A percentile compares a stretch with the other conserved stretches of the same genome.
These are phyloP conservation scores for Babesia sp. DNA, from an alignment of 169 alveolate genomes.

Conservation along the genomic window DNA sequence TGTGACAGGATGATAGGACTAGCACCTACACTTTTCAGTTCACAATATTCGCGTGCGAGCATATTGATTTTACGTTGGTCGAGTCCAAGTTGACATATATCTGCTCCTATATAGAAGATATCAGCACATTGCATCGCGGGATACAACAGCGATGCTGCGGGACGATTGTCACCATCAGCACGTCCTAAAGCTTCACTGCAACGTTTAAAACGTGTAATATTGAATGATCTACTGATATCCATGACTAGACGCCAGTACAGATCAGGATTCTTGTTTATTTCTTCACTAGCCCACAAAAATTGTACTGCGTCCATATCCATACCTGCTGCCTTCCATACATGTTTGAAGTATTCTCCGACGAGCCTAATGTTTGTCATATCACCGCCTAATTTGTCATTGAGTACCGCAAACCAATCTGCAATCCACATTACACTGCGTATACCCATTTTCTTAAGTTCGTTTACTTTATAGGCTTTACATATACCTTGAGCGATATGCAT, in stretches of 20 bases:
- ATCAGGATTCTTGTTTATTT: conserved; percentile 91
- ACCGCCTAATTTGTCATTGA: conserved; percentile 98
- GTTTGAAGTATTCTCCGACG: conserved; percentile 97
- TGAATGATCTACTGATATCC: conserved; percentile 92
- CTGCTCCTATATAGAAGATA: conserved; percentile 96
- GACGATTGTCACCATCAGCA: conserved; percentile 93
- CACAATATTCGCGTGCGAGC: conserved; percentile 95
- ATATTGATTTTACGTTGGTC: conserved; percentile 99
- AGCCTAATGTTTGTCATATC: conserved; percentile 91
- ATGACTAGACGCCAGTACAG: conserved; percentile 96
- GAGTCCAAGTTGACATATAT: conserved; percentile 97
- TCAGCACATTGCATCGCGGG: conserved; percentile 99
- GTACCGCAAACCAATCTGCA: conserved; percentile 99
- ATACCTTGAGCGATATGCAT: conserved; percentile 99
- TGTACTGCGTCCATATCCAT: conserved; percentile 95
- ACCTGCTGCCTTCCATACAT: conserved; percentile 99
- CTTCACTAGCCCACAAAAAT: conserved; percentile 99
- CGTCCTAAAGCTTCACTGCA: conserved; percentile 99
- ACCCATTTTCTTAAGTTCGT: conserved; percentile 94
- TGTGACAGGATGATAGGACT: conserved; percentile 94
- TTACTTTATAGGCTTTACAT: conserved; percentile 88
- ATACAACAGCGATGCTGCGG: conserved; percentile 88
- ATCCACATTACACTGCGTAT: conserved; percentile 97
- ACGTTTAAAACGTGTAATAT: conserved; percentile 91
- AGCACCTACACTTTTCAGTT: conserved; percentile 76